Evolutionary conservation across 2,329 filamentous ascomycete species (phyloP), one percentile per base, ranked within the genome.

Genomic region (Colletotrichum falcatum): DNA sequence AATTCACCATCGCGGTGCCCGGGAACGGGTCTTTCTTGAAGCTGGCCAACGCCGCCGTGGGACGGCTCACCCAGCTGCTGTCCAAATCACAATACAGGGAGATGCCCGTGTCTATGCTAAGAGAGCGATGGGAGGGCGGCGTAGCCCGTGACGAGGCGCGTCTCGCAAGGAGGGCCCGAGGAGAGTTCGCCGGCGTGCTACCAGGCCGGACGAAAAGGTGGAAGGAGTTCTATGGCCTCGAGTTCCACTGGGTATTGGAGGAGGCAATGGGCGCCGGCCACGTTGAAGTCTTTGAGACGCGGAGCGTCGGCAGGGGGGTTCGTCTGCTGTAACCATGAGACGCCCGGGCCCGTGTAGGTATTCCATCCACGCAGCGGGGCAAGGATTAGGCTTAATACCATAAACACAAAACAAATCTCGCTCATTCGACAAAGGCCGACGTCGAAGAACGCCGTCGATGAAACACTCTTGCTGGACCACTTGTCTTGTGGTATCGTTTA

Each of bases 241-340:
- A 86, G 53, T 94, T 94, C 79, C 87, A 91, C 69, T 94, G 91
- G 90, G 84, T 92, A 20, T 77, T 94, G 51, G 89, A 87, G 49
- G 91, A 94, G 78, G 92, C 91, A 53, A 84, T 93, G 30, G 92
- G 92, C 0, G 84, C 89, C 35, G 92, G 92, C 1, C 76, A 91
- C 20, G 86, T 94, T 5, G 92, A 95, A 79, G 81, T 93, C 18
- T 95, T 95, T 78, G 88, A 93, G 76, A 94, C 92, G 16, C 85
- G 90, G 18, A 92, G 89, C 75, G 91, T 94, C n/a, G 92, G 92
- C 1, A 84, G 87, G 70, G 92, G 89, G 14, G 86, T 93, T 68
- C 84, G 89, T 73, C 79, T 80, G 61, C 65, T 85, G 66, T 79
- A 78, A 71, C 37, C 23, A 33, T 37, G 37, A 53, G 37, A 55